Base-by-base conservation (phyloP, 495 filamentous ascomycete genomes). In the Penicillium paxilli region DNA sequence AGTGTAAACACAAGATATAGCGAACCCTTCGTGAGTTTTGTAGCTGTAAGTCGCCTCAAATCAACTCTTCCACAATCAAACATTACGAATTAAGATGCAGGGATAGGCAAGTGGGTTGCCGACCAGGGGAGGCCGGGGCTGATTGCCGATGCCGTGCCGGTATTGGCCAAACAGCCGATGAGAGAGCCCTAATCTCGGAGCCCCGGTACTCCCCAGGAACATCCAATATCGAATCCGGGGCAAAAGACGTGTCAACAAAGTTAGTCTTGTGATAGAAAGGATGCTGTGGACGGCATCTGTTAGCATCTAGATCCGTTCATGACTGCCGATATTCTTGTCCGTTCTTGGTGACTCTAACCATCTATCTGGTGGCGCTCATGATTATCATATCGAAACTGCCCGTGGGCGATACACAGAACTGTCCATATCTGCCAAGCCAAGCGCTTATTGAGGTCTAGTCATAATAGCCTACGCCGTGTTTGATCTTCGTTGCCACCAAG, bases 101-200 rank as follows among this genome's bases (percentile, higher is more conserved):
- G 51, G 33, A 38, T 49, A 38, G 28, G 16, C 20, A 49, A 54
- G 47, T 54, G 26, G 47, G 24, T 49, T 59, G 56, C 56, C 56
- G 56, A 59, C 40, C 44, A 25, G 47, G 24, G 41, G 30, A 33
- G 12, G 20, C 16, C n/a, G 14, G 54, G 44, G 30, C 22, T 35
- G 41, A 47, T 60, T 57, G 57, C 60, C 60, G 60, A 64, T 32
- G 50, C 25, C 12, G 16, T 12, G 0, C 38, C 5, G 26, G 44
- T 28, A 64, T 64, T 64, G 60, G 60, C 54, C 44, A 19, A 14
- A 35, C 44, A 51, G 60, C 60, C 60, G 60, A 64, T 40, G 52
- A 10, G 17, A 8, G 12, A 52, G 35, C 44, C 35, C 55, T 56
- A 58, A 56, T 59, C 52, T 51, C 44, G 24, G 41, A 26, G 44